Evolutionary conservation across 495 filamentous ascomycete genomes (phyloP).

Genomic region (Xylaria acuta): DNA sequence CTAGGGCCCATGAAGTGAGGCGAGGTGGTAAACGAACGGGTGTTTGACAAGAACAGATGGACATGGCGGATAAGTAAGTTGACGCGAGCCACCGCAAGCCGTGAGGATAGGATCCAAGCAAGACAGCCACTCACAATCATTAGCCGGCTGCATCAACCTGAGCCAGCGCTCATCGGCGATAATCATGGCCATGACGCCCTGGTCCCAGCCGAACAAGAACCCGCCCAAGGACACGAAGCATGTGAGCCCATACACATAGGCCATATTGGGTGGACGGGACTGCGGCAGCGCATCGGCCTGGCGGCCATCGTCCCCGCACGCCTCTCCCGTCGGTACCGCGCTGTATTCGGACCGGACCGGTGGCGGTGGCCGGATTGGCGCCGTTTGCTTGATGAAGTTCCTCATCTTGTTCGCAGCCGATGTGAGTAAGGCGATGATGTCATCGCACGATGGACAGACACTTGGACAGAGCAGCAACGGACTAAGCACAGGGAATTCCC

Average conservation of each 20-base stretch:
- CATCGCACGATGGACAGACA: neutral
- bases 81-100: neutral
- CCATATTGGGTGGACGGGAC: conserved; percentile 20
- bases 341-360: conserved; percentile 11
- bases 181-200: conserved; percentile 63
- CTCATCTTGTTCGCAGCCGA: conserved; percentile 8
- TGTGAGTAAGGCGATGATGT: conserved; percentile 4
- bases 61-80: too few species aligned
- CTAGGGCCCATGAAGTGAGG: neutral
- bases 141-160: conserved; percentile 35
- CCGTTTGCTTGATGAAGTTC: conserved; percentile 33
- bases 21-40: neutral
- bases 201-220: conserved; percentile 63
- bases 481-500: neutral
- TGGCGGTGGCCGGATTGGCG: conserved; percentile 30
- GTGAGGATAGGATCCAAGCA: neutral
- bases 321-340: conserved; percentile 4
- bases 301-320: neutral
- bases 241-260: conserved; percentile 37
- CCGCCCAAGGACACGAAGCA: conserved; percentile 37
- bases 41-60: neutral
- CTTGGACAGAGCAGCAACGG: neutral
- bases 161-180: conserved; percentile 58
- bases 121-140: conserved; percentile 23
- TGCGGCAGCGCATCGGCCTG: neutral